Percentiles rank a stretch among this genome's conserved stretches.
Evolutionary conservation across 108 stramenopile species (phyloP).

Genomic region (Cyclotella cryptica): DNA sequence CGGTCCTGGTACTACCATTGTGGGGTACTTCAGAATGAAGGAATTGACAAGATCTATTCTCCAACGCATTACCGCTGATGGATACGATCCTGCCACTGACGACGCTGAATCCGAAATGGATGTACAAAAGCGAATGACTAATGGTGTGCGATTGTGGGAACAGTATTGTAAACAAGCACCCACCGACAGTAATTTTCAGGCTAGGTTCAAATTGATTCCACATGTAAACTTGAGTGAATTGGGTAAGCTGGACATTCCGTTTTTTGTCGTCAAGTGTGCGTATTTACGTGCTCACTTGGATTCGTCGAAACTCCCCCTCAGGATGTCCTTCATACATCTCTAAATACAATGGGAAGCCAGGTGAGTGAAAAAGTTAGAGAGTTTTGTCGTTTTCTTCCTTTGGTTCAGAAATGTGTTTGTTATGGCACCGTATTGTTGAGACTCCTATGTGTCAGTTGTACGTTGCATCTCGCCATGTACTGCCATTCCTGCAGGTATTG

Average conservation of each 20-base stretch:
- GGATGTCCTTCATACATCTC: conserved; percentile 81
- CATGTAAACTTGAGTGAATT: conserved; percentile 76
- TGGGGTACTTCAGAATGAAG: conserved; percentile 78
- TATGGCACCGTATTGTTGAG: too few species aligned
- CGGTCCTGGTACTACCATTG: conserved; percentile 78
- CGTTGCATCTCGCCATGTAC: too few species aligned
- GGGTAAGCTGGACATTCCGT: not conserved
- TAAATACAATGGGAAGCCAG: conserved; percentile 79
- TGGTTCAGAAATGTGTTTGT: too few species aligned
- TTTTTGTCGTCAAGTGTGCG: not conserved
- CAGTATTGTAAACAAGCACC: conserved; percentile 81
- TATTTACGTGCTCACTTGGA: not conserved
- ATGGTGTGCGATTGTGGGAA: conserved; percentile 84
- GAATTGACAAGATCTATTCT: conserved; percentile 80
- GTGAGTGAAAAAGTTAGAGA: not conserved
- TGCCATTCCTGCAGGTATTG: too few species aligned
- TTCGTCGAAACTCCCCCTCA: not conserved
- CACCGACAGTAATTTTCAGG: conserved; percentile 66
- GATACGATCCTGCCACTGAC: conserved; percentile 63
- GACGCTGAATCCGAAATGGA: conserved; percentile 52
- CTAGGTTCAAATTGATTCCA: conserved; percentile 83
- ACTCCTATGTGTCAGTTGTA: too few species aligned
- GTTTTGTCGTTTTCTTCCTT: too few species aligned
- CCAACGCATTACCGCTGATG: conserved; percentile 76
- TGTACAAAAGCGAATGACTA: conserved; percentile 65